Conservation (phyloP, 2,329 filamentous ascomycete genomes). For the Colletotrichum orbiculare region DNA sequence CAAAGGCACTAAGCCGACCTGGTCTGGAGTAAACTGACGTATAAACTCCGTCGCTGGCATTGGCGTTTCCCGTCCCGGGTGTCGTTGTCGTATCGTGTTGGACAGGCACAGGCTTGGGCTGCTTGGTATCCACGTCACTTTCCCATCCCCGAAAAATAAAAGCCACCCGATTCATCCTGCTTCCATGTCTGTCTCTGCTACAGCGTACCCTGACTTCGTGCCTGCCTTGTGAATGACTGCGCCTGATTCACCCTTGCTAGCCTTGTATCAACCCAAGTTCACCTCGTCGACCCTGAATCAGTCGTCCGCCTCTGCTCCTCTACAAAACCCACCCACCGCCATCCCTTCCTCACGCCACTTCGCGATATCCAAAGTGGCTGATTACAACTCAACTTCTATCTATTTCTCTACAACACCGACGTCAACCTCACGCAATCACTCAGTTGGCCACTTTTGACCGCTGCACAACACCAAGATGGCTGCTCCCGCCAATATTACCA, state of each 20-base stretch:
- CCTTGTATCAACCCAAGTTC: constrained; percentile 3
- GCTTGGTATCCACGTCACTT: constrained; percentile 1
- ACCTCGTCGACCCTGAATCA: constrained; percentile 1
- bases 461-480: constrained; percentile 65
- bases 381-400: constrained; percentile 12
- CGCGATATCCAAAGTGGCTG: background rate
- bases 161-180: background rate
- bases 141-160: background rate
- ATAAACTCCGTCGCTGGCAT: constrained; percentile 10
- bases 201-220: background rate
- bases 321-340: constrained; percentile 15
- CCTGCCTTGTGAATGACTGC: constrained; percentile 15
- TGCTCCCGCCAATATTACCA: constrained; percentile 73
- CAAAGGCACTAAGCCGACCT: too few species aligned
- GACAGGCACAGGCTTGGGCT: too few species aligned
- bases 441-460: background rate
- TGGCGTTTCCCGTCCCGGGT: constrained; percentile 4
- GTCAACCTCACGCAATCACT: background rate
- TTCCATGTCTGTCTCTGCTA: too few species aligned
- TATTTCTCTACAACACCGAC: background rate
- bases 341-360: background rate
- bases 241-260: constrained; percentile 14
- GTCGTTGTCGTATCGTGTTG: too few species aligned
- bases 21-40: background rate
- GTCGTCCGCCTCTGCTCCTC: background rate